Base-by-base conservation (phyloP, 805 yeast genomes). In the Metschnikowia borealis region DNA sequence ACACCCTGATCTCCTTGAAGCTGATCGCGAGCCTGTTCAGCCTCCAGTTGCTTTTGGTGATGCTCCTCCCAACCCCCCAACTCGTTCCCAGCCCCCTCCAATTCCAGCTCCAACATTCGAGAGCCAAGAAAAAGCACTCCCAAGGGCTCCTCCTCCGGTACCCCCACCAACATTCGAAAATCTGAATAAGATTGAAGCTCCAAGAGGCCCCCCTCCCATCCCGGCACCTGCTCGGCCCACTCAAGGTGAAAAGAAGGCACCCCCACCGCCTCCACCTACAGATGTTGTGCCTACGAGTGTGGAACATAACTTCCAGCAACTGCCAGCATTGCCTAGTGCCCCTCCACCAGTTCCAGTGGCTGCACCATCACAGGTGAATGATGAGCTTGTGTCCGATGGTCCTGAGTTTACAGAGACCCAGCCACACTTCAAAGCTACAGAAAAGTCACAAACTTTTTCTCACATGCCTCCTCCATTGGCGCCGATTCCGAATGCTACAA, bases 41-140 rank as follows among this genome's bases (percentile, higher is more conserved):
- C 46, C 54, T 26, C 54, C 62, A 46, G 48, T 58, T 33, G 54
- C 61, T 17, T 35, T 44, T 21, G 46, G 32, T 7, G 26, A 23
- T 15, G 23, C 37, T 11, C 13, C 46, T 13, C 13, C n/a, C 13
- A 23, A 18, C 3, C 15, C 38, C 3, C 39, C 39, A n/a, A 26
- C 41, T 38, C 31, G 10, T 13, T 38, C 41, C 7, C 41, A 20
- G 41, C 41, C 41, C 8, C 46, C 39, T 6, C 46, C 46, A 35
- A 60, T 63, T 6, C 60, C 65, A 32, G 40, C 44, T 3, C 43
- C 55, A 20, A 38, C 49, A 44, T 49, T 13, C 53, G 53, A 8
- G 57, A 59, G 10, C 58, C 66, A 17, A 18, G 14, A 13, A n/a
- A 23, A 41, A 10, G 26, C 18, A 11, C 13, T 17, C 13, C 17